Base-by-base conservation (phyloP, 106 monocot genomes). In the Platanthera guangdongensis region DNA sequence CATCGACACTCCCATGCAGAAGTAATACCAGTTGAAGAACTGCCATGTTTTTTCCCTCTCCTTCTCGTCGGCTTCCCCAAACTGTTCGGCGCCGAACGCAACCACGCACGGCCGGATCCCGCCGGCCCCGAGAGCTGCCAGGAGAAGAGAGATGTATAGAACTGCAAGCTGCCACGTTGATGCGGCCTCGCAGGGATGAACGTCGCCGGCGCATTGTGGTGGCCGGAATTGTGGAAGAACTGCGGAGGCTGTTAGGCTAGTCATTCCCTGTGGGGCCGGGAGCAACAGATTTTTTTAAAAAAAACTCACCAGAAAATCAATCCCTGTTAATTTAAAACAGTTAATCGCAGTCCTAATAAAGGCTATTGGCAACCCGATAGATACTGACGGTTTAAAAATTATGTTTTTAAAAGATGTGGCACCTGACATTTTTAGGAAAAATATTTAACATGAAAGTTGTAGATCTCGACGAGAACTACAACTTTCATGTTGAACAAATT, bases 21-120 rank as follows among this genome's bases (percentile, higher is more conserved):
- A 88, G 75, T 88, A 91, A 73, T 86, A 91, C 91, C 91, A 91
- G 79, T 91, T 91, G 82, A 91, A 91, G 83, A 86, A 91, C 48
- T 76, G 83, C 88, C 86, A 88, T 13, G 85, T 88, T 65, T 62
- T 74, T 5, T 80, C 79, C 51, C 57, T 78, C 76, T 83, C 81
- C 48, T 71, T 83, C 2, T 87, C 79, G 62, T 85, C 50, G 39
- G 85, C 73, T 65, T 88, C 87, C 50, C 84, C 86, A 62, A 91
- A 91, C 75, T 90, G 90, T 71, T 90, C 90, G 0, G 90, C 90
- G 6, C 90, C 90, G 52, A 90, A 90, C 4, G 90, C 88, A 21
- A 87, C 85, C 19, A 88, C 80, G 80, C 88, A 91, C 39, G 91
- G 85, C 72, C 87, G 65, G 79, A 87, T 84, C 1, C 90, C 90